Conservation (phyloP, 2,329 filamentous ascomycete species). For the Aspergillus amoenus region DNA sequence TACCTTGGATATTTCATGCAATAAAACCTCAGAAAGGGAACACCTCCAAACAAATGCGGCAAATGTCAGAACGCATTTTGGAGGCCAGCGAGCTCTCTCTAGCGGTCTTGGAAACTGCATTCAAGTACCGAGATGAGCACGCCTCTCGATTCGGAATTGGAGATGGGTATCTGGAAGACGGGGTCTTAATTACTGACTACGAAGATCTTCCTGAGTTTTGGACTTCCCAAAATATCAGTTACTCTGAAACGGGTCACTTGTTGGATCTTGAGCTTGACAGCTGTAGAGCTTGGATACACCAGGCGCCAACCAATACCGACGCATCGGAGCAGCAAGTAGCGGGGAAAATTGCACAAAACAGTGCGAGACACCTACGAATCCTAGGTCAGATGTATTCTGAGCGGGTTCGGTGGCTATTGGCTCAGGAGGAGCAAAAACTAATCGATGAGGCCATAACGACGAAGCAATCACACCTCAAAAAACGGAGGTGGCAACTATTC, state of each 20-base stretch:
- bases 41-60: conserved; percentile 51
- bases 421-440: conserved; percentile 51
- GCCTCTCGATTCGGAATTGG: conserved; percentile 70
- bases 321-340: conserved; percentile 35
- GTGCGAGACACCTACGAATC: conserved; percentile 56
- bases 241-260: conserved; percentile 39
- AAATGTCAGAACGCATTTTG: conserved; percentile 48
- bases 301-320: conserved; percentile 30
- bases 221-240: conserved; percentile 63
- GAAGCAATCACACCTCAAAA: conserved; percentile 40
- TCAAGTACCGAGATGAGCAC: conserved; percentile 70
- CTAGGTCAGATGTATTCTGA: conserved; percentile 61
- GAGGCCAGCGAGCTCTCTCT: conserved; percentile 77
- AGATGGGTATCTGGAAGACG: conserved; percentile 64
- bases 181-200: conserved; percentile 64
- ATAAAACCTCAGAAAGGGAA: conserved; percentile 71
- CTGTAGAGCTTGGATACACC: conserved; percentile 39
- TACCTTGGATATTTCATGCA: conserved; percentile 76
- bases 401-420: conserved; percentile 57
- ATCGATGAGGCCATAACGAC: conserved; percentile 51
- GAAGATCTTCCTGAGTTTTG: conserved; percentile 75
- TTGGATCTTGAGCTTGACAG: conserved; percentile 43
- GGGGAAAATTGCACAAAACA: conserved; percentile 52
- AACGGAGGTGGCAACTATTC: conserved; percentile 49
- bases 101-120: conserved; percentile 62